Evolutionary conservation across 805 yeast species (phyloP), one percentile per base, ranked within the genome.

Genomic region (Saccharomyces mikatae): DNA sequence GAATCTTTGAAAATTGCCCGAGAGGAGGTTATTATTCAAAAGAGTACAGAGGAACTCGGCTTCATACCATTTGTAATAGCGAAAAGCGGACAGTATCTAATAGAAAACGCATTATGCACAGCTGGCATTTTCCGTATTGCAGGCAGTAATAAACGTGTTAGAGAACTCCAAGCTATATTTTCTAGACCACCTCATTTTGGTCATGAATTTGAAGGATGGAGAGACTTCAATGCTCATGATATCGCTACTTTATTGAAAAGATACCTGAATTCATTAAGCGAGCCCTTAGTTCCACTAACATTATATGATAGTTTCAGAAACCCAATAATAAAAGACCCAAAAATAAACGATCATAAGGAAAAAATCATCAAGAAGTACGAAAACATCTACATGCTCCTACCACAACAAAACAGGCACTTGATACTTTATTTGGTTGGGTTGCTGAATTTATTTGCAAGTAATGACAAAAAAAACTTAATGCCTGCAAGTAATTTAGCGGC

Each of bases 111-210:
- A 2, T 74, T 89, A 29, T 79, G 80, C 26, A 84, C 86, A 1
- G 94, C 90, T 68, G 98, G 99, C 2, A 87, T 94, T 4, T 92
- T 94, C 68, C 76, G 99, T 56, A 86, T 91, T 1, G 91, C 92
- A 0, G 99, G 99, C 1, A 85, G 95, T 10, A 84, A 89, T 32
- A 87, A 88, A 64, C 78, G 97, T 52, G 83, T 94, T 36, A 86
- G 87, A 60, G 89, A 87, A 59, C 75, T 92, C 31, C 97, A 91
- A 67, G 76, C 80, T 28, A 75, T 83, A 10, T 92, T 92, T 73
- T 86, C 89, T 53, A 73, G 85, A 0, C 87, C 96, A 3, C 97
- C 97, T 0, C 82, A 81, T 55, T 94, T 85, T 67, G 99, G 98
- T 11, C 81, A 88, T 54, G 84, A 84, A 57, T 77, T 89, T 46